Conservation (phyloP, 768 basidiomycete genomes). For the Rhodotorula sphaerocarpa region DNA sequence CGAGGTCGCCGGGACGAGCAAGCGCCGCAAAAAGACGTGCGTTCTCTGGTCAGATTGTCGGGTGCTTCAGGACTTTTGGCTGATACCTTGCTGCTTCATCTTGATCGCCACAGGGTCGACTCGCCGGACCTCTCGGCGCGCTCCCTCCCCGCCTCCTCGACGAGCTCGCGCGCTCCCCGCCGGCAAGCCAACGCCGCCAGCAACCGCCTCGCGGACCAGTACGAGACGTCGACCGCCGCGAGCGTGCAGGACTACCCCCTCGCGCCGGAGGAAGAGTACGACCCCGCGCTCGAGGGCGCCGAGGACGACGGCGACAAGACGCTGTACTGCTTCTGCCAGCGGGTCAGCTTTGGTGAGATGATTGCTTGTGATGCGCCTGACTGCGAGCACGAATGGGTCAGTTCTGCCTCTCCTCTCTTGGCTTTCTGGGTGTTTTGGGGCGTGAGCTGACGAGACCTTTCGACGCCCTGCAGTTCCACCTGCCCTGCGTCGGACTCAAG, state of each 20-base stretch:
- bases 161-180: constrained; percentile 5
- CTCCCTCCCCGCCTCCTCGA: constrained; percentile 3
- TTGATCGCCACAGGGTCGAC: constrained; percentile 2
- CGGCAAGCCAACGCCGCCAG: constrained; percentile 13
- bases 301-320: constrained; percentile 33
- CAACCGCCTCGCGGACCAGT: constrained; percentile 2
- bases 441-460: no score
- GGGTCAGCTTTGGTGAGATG: constrained; percentile 36
- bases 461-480: constrained; percentile 24
- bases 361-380: constrained; percentile 34
- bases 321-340: constrained; percentile 34
- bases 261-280: constrained; percentile 20
- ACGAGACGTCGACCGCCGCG: not conserved
- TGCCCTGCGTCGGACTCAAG: constrained; percentile 33
- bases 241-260: not conserved
- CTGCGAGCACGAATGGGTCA: constrained; percentile 36
- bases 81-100: not conserved
- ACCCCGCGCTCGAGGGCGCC: constrained; percentile 15
- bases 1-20: constrained; percentile 12
- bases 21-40: constrained; percentile 33
- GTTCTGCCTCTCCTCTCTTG: not conserved
- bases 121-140: constrained; percentile 25
- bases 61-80: no score
- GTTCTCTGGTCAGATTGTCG: not conserved
- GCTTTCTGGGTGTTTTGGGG: not conserved